These are phyloP conservation scores for Aegilops umbellulata DNA, from an alignment of 176 grass and related monocot species.

Conservation along the genomic window DNA sequence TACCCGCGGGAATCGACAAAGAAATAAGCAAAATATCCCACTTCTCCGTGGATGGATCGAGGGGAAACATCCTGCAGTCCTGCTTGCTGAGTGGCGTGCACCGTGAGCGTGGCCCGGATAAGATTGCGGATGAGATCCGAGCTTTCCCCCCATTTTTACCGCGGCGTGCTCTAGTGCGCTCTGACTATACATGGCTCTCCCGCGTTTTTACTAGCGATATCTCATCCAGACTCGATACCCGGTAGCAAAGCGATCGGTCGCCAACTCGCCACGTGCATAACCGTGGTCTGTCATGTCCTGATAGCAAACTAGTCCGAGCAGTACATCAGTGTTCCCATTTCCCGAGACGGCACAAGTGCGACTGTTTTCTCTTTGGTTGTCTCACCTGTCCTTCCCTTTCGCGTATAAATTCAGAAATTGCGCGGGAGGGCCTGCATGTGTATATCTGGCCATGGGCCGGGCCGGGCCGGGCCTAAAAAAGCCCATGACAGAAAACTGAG, in stretches of 20 bases:
- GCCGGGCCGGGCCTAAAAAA: too few relatives aligned
- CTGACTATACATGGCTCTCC: neutral
- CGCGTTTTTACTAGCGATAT: neutral
- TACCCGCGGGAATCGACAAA: neutral
- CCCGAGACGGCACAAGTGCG: too few relatives aligned
- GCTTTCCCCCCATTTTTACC: neutral
- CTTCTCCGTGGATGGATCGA: neutral
- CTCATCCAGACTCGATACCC: neutral
- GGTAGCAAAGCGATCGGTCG: too few relatives aligned
- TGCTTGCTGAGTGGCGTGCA: conserved; percentile 20
- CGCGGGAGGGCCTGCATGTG: too few relatives aligned
- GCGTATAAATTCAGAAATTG: too few relatives aligned
- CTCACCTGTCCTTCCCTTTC: too few relatives aligned
- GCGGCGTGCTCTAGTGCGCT: neutral
- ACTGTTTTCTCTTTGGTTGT: too few relatives aligned
- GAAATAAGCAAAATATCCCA: neutral
- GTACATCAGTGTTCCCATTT: too few relatives aligned
- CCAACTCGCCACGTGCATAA: neutral
- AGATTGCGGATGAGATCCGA: conserved; percentile 22
- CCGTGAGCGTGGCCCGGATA: neutral
- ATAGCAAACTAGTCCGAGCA: too few relatives aligned
- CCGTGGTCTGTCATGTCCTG: too few relatives aligned
- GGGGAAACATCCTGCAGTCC: neutral
- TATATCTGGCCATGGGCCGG: too few relatives aligned
- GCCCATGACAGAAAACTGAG: too few relatives aligned